Percentiles rank a stretch among this genome's conserved stretches.
These are phyloP conservation scores for Citrus cavaleriei DNA, from an alignment of 345 rosid species.

Conservation along the genomic window DNA sequence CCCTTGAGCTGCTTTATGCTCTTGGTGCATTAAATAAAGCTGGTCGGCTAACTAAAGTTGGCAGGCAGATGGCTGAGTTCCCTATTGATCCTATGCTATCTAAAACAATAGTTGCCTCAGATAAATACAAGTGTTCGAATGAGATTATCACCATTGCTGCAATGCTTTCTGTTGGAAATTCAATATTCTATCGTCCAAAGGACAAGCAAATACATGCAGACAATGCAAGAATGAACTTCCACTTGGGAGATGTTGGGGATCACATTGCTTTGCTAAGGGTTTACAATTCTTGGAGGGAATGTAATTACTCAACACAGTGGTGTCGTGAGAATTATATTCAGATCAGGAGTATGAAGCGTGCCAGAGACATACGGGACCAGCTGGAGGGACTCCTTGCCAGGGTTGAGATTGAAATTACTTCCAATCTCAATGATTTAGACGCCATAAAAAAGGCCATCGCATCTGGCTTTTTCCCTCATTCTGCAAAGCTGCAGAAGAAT, in stretches of 20 bases:
- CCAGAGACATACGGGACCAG: constrained; percentile 89
- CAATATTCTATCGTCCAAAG: constrained; percentile 90
- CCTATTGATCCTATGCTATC: constrained; percentile 95
- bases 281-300: constrained; percentile 91
- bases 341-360: constrained; percentile 99
- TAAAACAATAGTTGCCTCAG: constrained; percentile 89
- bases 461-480: constrained; percentile 90
- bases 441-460: constrained; percentile 72
- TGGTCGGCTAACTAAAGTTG: constrained; percentile 93
- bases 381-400: constrained; percentile 92
- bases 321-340: constrained; percentile 97
- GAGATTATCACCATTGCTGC: constrained; percentile 85
- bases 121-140: constrained; percentile 94
- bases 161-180: constrained; percentile 92
- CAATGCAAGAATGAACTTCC: constrained; percentile 90
- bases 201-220: constrained; percentile 98
- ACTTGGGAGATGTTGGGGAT: constrained; percentile 88
- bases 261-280: constrained; percentile 93
- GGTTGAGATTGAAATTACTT: constrained; percentile 80
- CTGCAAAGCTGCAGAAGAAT: constrained; percentile 82
- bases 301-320: constrained; percentile 95
- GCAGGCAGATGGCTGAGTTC: constrained; percentile 94
- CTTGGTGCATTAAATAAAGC: constrained; percentile 81
- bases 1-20: constrained; percentile 79
- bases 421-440: constrained; percentile 63